phyloP scores from a whole-genome alignment of 2,329 filamentous ascomycete species.

The Stemphylium vesicarium region DNA sequence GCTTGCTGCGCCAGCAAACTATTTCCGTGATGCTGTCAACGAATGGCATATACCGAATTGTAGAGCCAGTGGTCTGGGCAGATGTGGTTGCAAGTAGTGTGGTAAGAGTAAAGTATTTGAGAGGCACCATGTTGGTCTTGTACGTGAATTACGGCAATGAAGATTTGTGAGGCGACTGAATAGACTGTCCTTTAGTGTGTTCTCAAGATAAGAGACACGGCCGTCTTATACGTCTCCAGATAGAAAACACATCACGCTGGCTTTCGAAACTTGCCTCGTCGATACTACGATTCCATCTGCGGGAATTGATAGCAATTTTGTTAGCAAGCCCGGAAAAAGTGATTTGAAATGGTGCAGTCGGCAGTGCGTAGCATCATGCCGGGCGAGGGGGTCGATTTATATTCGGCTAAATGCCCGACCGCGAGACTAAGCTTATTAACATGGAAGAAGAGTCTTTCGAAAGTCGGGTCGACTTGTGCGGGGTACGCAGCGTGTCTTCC shows the following conservation, averaged over 20 bases:
- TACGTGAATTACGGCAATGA: too few relatives aligned
- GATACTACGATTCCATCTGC: neutral
- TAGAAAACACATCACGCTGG: neutral
- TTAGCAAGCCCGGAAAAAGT: neutral
- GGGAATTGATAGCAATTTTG: neutral
- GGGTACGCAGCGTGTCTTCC: neutral
- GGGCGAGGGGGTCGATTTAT: neutral
- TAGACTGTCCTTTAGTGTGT: neutral
- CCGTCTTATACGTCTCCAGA: neutral
- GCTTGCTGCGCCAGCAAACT: conserved; percentile 53
- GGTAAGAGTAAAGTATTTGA: conserved; percentile 23
- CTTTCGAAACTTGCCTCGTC: neutral
- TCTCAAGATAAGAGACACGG: neutral
- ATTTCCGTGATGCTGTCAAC: conserved; percentile 56
- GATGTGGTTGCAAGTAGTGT: conserved; percentile 8
- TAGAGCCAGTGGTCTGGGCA: conserved; percentile 24
- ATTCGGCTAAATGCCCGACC: neutral
- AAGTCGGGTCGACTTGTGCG: neutral
- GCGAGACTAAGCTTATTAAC: neutral
- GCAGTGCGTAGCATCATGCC: neutral
- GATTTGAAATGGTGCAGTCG: neutral
- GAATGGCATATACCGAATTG: conserved; percentile 51
- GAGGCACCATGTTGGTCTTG: conserved; percentile 24
- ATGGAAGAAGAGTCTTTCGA: neutral
- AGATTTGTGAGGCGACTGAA: neutral